Conservation (phyloP, 2,329 filamentous ascomycete species). For the Rhynchosporium secalis region DNA sequence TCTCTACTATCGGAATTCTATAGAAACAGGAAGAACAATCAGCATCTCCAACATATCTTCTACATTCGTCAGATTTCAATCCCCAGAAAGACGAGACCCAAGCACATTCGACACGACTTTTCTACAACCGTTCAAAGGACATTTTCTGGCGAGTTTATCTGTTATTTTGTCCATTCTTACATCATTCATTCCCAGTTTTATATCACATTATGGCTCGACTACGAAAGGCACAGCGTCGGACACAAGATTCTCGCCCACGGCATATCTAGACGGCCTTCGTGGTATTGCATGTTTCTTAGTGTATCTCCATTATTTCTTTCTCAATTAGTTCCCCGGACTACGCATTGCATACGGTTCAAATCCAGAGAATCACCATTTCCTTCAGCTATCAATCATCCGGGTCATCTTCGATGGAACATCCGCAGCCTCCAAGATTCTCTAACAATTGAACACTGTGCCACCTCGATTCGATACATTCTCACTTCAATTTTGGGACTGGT, state of each 20-base stretch:
- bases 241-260: slow-evolving; percentile 40
- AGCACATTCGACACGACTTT: not conserved
- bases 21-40: not conserved
- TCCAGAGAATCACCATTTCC: slow-evolving; percentile 37
- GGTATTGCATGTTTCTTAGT: slow-evolving; percentile 43
- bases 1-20: slow-evolving; percentile 3
- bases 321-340: slow-evolving; percentile 23
- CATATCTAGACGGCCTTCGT: slow-evolving; percentile 49
- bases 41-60: not conserved
- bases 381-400: slow-evolving; percentile 49
- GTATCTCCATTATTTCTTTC: slow-evolving; percentile 23
- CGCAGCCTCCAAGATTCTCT: slow-evolving; percentile 50
- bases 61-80: not conserved
- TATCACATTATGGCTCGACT: not conserved
- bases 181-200: slow-evolving; percentile 5
- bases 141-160: not conserved
- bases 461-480: slow-evolving; percentile 30
- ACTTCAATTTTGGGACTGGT: slow-evolving; percentile 37
- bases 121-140: not conserved
- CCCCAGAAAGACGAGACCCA: not conserved
- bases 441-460: slow-evolving; percentile 36
- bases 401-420: slow-evolving; percentile 46
- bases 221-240: not conserved
- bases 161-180: not conserved
- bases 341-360: slow-evolving; percentile 23